Evolutionary conservation across 2,329 filamentous ascomycete genomes (phyloP).

Genomic region (Aciculosporium take): DNA sequence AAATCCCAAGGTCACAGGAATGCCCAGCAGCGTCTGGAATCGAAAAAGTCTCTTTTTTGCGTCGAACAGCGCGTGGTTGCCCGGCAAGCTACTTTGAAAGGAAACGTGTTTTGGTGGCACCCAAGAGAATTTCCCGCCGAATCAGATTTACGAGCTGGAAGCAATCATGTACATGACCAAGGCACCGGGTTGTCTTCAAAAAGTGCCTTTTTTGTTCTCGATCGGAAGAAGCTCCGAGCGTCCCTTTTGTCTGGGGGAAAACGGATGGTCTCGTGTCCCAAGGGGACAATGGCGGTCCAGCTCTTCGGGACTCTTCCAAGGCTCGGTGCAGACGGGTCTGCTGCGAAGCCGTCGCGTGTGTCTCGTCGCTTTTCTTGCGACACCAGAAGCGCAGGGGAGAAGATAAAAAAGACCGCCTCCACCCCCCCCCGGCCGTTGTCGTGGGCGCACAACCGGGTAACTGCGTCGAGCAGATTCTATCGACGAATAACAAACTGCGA

Average conservation of each 20-base stretch:
- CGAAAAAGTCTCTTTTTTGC: neutral
- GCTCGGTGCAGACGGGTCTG: neutral
- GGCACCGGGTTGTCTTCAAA: neutral
- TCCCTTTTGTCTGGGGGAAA: neutral
- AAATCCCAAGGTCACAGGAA: neutral
- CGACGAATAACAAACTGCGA: neutral
- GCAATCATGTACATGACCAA: neutral
- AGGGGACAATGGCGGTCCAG: neutral
- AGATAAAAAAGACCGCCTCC: no score
- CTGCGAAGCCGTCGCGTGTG: neutral
- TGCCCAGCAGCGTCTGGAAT: neutral
- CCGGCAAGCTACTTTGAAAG: neutral
- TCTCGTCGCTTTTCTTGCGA: neutral
- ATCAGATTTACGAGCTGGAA: neutral
- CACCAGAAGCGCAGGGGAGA: neutral
- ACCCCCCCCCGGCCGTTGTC: neutral
- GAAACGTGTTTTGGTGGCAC: neutral
- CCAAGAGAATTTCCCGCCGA: neutral
- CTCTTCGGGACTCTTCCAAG: neutral
- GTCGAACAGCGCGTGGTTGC: neutral
- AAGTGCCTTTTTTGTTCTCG: neutral
- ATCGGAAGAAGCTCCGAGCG: neutral
- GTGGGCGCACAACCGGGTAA: constrained; percentile 1
- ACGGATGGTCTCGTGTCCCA: neutral
- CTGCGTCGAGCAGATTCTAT: neutral